Conservation (phyloP, 176 grass and related monocot species). For the Avena atlantica region DNA sequence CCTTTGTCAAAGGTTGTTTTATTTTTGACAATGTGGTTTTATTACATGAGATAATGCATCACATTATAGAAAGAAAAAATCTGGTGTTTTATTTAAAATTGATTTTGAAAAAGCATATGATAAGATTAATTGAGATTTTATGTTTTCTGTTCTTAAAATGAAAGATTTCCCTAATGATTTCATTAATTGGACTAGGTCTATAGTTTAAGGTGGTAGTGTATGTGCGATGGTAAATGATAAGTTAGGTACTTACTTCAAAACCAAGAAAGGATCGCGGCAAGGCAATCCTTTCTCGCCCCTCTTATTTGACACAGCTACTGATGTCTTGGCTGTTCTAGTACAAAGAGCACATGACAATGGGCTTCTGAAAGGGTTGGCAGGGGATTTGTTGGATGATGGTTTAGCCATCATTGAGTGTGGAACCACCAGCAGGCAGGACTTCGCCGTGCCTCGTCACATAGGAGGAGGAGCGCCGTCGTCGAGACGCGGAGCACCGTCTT, state of each 20-base stretch:
- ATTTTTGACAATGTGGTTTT: too few species aligned
- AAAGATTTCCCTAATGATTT: background rate
- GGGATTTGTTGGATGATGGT: background rate
- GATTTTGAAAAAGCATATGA: background rate
- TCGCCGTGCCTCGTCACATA: too few species aligned
- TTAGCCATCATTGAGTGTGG: background rate
- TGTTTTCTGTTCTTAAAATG: background rate
- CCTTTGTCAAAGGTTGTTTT: too few species aligned
- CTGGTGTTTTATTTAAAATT: background rate
- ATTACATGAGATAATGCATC: too few species aligned
- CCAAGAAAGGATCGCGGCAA: too few species aligned
- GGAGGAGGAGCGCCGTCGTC: too few species aligned
- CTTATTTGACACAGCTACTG: too few species aligned
- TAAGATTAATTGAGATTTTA: background rate
- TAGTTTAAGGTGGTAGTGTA: background rate
- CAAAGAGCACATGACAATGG: background rate
- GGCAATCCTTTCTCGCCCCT: too few species aligned
- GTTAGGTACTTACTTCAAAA: too few species aligned
- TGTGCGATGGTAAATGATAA: background rate
- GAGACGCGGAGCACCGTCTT: too few species aligned
- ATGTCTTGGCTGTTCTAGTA: background rate
- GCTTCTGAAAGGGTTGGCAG: background rate
- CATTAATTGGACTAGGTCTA: background rate
- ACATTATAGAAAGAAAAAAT: too few species aligned
- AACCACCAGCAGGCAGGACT: too few species aligned